phyloP scores from a whole-genome alignment of 140 eudicot species.

The Ambrosia hybrid region DNA sequence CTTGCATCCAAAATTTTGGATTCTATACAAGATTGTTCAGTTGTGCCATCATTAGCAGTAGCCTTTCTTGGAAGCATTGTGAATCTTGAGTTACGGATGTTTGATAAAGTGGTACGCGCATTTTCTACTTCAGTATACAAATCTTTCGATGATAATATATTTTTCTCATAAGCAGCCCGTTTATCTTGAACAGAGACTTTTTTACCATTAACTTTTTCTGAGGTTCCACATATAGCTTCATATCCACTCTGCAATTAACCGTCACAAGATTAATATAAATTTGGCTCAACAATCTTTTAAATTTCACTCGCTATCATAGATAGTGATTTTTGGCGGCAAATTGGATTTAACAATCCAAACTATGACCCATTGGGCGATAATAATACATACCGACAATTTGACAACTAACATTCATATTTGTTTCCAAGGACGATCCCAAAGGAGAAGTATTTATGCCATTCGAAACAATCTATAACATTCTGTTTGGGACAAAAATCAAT shows the following conservation, averaged over 20 bases:
- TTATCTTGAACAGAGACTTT: conserved; percentile 31
- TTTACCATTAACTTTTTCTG: conserved; percentile 24
- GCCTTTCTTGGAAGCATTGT: conserved; percentile 20
- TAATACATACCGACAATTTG: too few species aligned
- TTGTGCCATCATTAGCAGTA: conserved; percentile 19
- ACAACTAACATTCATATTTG: too few species aligned
- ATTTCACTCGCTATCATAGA: neutral
- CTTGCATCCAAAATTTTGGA: conserved; percentile 8
- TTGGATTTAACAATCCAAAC: too few species aligned
- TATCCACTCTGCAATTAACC: conserved; percentile 28
- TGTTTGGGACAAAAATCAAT: too few species aligned
- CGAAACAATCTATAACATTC: too few species aligned
- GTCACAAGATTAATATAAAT: conserved; percentile 13
- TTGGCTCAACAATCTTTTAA: neutral
- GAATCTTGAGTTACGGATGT: conserved; percentile 29
- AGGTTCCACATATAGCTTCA: conserved; percentile 24
- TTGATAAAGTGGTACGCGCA: conserved; percentile 30
- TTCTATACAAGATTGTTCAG: conserved; percentile 16
- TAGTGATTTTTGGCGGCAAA: neutral
- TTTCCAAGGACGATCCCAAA: too few species aligned
- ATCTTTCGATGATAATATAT: conserved; percentile 32
- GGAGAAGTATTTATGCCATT: too few species aligned
- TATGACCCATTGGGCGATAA: too few species aligned
- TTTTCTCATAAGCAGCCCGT: conserved; percentile 26
- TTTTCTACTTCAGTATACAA: conserved; percentile 25